Conservation (phyloP, 1,139 yeast species). For the Saccharomyces hybrid region DNA sequence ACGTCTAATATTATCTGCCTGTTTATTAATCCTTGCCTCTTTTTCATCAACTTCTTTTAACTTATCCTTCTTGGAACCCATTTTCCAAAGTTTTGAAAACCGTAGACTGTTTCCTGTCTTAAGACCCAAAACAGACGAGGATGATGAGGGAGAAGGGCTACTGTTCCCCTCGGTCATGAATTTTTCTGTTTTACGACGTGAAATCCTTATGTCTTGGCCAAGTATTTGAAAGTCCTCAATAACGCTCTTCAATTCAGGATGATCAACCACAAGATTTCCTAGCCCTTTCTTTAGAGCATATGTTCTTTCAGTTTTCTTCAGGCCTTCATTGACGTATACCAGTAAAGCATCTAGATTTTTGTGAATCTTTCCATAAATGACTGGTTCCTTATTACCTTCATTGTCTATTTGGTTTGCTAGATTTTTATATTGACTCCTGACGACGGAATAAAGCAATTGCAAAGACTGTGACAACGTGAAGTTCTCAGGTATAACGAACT, state of each 20-base stretch:
- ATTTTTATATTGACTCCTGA: slow-evolving; percentile 22
- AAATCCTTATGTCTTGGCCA: slow-evolving; percentile 25
- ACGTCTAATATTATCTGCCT: slow-evolving; percentile 19
- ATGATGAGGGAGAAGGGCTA: background rate
- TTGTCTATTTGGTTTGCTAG: slow-evolving; percentile 9
- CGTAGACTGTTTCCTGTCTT: slow-evolving; percentile 7
- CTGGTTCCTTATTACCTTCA: slow-evolving; percentile 8
- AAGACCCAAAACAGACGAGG: background rate
- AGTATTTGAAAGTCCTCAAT: slow-evolving; percentile 26
- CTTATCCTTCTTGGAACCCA: slow-evolving; percentile 3
- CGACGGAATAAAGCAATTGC: slow-evolving; percentile 24
- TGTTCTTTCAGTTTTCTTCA: slow-evolving; percentile 16
- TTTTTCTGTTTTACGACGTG: slow-evolving; percentile 10
- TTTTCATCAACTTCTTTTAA: slow-evolving; percentile 15
- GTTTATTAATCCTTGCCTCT: slow-evolving; percentile 6
- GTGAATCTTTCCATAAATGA: slow-evolving; percentile 12
- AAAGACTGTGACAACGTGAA: slow-evolving; percentile 26
- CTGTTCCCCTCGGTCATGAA: slow-evolving; percentile 1
- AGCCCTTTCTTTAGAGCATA: slow-evolving; percentile 14
- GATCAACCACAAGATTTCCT: slow-evolving; percentile 5
- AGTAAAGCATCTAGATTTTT: slow-evolving; percentile 14
- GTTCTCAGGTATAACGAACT: slow-evolving; percentile 26
- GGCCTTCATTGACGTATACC: slow-evolving; percentile 23
- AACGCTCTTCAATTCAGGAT: slow-evolving; percentile 11
- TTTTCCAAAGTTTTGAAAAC: slow-evolving; percentile 10